Percentiles rank a stretch among this genome's conserved stretches.
These are phyloP conservation scores for Bryoerythrophyllum caledonicum DNA, from an alignment of 225 moss, liverwort and hornwort species.

Conservation along the genomic window DNA sequence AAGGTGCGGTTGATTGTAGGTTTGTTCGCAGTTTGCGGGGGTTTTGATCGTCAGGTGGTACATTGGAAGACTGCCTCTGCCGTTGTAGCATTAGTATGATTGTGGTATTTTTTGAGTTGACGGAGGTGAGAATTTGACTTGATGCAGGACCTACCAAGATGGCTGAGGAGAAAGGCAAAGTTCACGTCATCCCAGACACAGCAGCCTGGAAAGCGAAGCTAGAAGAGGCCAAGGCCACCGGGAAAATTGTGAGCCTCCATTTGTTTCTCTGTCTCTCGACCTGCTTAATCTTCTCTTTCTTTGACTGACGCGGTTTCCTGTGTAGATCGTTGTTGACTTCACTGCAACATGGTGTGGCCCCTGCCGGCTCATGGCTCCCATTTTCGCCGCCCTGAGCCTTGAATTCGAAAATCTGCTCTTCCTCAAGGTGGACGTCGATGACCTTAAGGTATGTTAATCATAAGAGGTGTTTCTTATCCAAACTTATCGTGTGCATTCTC, in stretches of 20 bases:
- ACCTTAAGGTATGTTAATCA: conserved; percentile 61
- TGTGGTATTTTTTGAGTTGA: background rate
- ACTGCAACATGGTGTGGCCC: conserved; percentile 91
- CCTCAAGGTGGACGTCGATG: conserved; percentile 87
- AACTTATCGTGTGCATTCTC: too few relatives aligned
- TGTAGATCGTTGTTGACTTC: conserved; percentile 79
- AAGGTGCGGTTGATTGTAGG: too few relatives aligned
- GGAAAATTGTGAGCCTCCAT: conserved; percentile 50
- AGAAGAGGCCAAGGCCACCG: conserved; percentile 9
- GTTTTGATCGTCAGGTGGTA: background rate
- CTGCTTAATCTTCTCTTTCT: background rate
- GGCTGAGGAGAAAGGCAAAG: conserved; percentile 44
- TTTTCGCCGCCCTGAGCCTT: conserved; percentile 64
- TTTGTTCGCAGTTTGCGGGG: too few relatives aligned
- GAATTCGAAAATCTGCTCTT: conserved; percentile 56
- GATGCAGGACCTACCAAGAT: conserved; percentile 35
- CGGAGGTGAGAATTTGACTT: background rate
- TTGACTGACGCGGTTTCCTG: background rate
- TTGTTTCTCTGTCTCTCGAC: background rate
- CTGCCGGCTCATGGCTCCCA: conserved; percentile 72
- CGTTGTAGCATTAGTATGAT: too few relatives aligned
- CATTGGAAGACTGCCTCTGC: too few relatives aligned
- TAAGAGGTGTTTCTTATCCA: too few relatives aligned
- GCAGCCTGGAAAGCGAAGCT: conserved; percentile 43
- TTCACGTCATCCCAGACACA: conserved; percentile 26